Percentiles rank a stretch among this genome's conserved stretches.
Conservation (phyloP, 163 green algal genomes). For the Scenedesmus sp. region DNA sequence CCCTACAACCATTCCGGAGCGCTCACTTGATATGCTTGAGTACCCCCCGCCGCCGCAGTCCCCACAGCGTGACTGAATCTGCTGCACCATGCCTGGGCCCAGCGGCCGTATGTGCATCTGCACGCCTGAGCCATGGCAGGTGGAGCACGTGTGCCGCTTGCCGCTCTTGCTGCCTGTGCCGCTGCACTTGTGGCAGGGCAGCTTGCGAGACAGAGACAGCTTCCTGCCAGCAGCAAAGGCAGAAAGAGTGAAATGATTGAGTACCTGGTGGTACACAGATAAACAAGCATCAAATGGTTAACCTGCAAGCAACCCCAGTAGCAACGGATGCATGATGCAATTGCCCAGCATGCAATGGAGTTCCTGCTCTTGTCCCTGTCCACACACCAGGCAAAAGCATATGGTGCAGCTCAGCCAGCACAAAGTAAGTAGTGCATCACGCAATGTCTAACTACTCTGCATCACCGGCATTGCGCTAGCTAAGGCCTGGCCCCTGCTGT, state of each 20-base stretch:
- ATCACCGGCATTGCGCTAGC: no score
- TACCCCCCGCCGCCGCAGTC: constrained; percentile 77
- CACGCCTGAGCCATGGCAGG: constrained; percentile 90
- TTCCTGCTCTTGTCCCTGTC: no score
- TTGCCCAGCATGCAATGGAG: not conserved
- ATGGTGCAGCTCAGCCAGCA: no score
- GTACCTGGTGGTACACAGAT: no score
- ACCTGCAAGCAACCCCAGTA: not conserved
- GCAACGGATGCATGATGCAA: not conserved
- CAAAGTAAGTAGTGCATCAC: no score
- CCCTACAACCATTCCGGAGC: not conserved
- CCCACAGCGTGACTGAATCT: constrained; percentile 91
- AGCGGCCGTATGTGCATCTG: constrained; percentile 91
- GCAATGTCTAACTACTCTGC: no score
- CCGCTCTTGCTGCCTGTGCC: constrained; percentile 90
- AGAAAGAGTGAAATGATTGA: not conserved
- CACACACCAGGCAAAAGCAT: no score
- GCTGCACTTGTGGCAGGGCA: constrained; percentile 88
- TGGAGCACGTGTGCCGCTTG: constrained; percentile 82
- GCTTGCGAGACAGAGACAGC: constrained; percentile 87
- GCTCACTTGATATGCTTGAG: constrained; percentile 62
- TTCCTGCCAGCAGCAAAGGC: constrained; percentile 73
- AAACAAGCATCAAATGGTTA: no score
- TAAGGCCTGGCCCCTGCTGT: no score
- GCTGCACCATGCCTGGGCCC: constrained; percentile 96